Evolutionary conservation across 139 green algal species (phyloP), one percentile per base, ranked within the genome.

Genomic region (Chlorokybus atmophyticus): DNA sequence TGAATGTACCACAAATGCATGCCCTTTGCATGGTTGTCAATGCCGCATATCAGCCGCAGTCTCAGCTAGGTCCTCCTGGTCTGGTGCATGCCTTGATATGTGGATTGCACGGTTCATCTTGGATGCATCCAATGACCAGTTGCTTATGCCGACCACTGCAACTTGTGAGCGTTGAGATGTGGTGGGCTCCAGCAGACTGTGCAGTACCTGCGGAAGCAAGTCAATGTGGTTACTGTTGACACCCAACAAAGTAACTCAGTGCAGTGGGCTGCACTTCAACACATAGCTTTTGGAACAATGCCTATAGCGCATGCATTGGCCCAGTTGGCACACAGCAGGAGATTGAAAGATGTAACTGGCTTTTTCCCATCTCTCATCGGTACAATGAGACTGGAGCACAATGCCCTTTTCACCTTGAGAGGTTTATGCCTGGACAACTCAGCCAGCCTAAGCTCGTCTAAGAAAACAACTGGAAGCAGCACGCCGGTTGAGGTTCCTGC

Each of bases 41-140:
- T n/a, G n/a, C n/a, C n/a, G n/a, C n/a, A n/a, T n/a, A n/a, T n/a
- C n/a, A n/a, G n/a, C n/a, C n/a, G n/a, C n/a, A n/a, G 67, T 75
- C 26, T 29, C 2, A 14, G 6, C 19, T 8, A 75, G 35, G 19
- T 75, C 67, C 26, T 52, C 27, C 3, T 32, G 3, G 1, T 30
- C 29, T 3, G 67, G 67, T 29, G 73, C 64, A n/a, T 53, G 67
- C 28, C 38, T 39, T 0, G 54, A 63, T 26, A 75, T 50, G 26
- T 55, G 50, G n/a, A 75, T 52, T 3, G 67, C 67, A 14, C 67
- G 57, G 52, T 70, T 75, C 52, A 75, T 70, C 54, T 75, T 75
- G n/a, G 67, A 61, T 7, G 63, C 50, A 40, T 74, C 66, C 27
- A 70, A 59, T 17, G 50, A 52, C 66, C 66, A 74, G 59, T 69